phyloP scores from a whole-genome alignment of 2,329 filamentous ascomycete genomes.

The Paraphaeosphaeria minitans region DNA sequence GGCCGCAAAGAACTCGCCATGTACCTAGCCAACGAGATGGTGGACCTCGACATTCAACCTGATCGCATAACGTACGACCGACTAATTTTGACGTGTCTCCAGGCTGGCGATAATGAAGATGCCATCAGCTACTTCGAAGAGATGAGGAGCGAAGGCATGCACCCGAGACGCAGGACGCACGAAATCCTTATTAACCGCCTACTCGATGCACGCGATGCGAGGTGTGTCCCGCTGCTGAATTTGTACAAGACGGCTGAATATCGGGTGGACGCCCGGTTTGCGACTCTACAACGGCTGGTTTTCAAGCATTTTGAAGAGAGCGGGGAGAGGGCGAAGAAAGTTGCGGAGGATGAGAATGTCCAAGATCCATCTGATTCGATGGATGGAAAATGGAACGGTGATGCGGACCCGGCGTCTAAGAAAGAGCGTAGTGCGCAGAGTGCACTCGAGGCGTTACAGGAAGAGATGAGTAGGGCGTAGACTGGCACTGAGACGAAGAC shows the following conservation, averaged over 20 bases:
- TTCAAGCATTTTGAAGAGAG: conserved; percentile 10
- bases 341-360: neutral
- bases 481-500: neutral
- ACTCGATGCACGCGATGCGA: conserved; percentile 33
- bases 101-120: conserved; percentile 47
- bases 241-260: conserved; percentile 19
- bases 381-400: neutral
- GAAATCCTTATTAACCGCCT: conserved; percentile 34
- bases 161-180: conserved; percentile 41
- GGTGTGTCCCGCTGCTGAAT: conserved; percentile 36
- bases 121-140: conserved; percentile 58
- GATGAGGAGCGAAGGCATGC: conserved; percentile 48
- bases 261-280: neutral
- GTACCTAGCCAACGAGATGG: conserved; percentile 67
- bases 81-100: conserved; percentile 62
- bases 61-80: conserved; percentile 66
- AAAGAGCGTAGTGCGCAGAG: neutral
- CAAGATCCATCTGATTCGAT: neutral
- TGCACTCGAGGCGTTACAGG: neutral
- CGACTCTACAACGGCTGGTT: conserved; percentile 2
- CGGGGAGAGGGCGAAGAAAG: neutral
- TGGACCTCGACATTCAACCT: conserved; percentile 59
- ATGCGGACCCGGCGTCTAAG: neutral
- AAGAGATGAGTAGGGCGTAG: neutral
- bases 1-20: conserved; percentile 61